A percentile compares a stretch with the other conserved stretches of the same genome.
Evolutionary conservation across 2,329 filamentous ascomycete species (phyloP).

Genomic region (Fusarium lateritium): DNA sequence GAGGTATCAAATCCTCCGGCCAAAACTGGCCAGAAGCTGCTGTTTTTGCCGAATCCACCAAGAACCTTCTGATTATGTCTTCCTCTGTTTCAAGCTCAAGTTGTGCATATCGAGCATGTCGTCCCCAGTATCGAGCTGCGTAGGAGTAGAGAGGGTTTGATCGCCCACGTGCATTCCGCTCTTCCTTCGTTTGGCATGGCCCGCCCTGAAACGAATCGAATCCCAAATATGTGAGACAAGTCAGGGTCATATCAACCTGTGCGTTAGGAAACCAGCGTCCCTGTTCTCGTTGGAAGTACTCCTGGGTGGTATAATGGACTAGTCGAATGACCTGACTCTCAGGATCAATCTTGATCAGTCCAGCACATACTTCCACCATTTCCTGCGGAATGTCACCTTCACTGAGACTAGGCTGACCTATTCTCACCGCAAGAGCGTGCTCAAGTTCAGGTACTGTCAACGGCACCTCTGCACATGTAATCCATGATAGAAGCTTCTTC

Average conservation of each 20-base stretch:
- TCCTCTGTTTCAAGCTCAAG: too few relatives aligned
- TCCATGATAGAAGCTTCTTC: constrained; percentile 57
- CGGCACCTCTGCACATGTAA: constrained; percentile 55
- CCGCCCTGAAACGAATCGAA: constrained; percentile 48
- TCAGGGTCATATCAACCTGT: constrained; percentile 47
- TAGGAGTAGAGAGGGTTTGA: constrained; percentile 21
- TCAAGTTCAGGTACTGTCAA: constrained; percentile 56
- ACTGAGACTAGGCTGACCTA: constrained; percentile 49
- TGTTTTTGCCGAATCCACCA: not conserved
- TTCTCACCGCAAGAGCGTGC: constrained; percentile 60
- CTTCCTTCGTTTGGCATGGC: not conserved
- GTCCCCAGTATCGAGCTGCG: constrained; percentile 23
- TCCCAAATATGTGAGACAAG: constrained; percentile 57
- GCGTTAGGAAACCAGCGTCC: constrained; percentile 52
- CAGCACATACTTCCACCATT: constrained; percentile 57
- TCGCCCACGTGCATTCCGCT: not conserved
- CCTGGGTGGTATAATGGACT: constrained; percentile 62
- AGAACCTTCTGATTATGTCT: not conserved
- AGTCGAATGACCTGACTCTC: constrained; percentile 57
- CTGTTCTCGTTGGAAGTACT: constrained; percentile 57
- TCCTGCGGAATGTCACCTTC: constrained; percentile 54
- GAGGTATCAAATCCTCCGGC: too few relatives aligned
- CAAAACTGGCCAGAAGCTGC: too few relatives aligned
- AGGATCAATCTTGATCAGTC: constrained; percentile 59
- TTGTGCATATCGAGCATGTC: constrained; percentile 12